Conservation (phyloP, 768 basidiomycete genomes). For the Neoboletus magnificus region DNA sequence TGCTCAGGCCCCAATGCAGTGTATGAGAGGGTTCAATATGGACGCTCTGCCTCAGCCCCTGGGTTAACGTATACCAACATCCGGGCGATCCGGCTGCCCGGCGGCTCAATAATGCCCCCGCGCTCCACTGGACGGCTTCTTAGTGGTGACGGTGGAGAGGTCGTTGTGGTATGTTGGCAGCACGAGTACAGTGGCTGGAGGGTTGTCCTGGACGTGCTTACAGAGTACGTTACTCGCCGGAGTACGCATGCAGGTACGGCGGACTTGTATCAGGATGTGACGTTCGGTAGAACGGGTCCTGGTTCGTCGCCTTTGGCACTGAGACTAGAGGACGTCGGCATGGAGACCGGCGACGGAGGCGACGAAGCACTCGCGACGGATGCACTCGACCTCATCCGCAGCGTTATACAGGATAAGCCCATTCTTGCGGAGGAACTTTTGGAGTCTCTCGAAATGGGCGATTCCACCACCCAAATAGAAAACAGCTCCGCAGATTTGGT, state of each 20-base stretch:
- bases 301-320: constrained; percentile 41
- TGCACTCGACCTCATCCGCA: constrained; percentile 74
- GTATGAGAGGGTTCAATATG: constrained; percentile 65
- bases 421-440: constrained; percentile 62
- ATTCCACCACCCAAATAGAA: constrained; percentile 41
- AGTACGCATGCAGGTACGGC: constrained; percentile 40
- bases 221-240: constrained; percentile 65
- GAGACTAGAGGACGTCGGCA: constrained; percentile 63
- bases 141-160: constrained; percentile 65
- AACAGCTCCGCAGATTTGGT: constrained; percentile 67
- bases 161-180: constrained; percentile 72
- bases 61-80: constrained; percentile 63
- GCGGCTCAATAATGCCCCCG: constrained; percentile 66
- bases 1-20: constrained; percentile 67
- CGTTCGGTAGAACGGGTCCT: constrained; percentile 47
- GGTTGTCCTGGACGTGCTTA: constrained; percentile 75
- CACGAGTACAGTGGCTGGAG: constrained; percentile 86
- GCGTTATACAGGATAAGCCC: constrained; percentile 70
- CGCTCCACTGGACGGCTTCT: constrained; percentile 68
- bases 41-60: constrained; percentile 42
- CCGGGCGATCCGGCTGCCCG: constrained; percentile 68
- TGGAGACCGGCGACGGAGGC: constrained; percentile 61
- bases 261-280: constrained; percentile 48
- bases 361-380: constrained; percentile 68
- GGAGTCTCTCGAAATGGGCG: constrained; percentile 51